Conservation (phyloP, 1,284 basidiomycete species). For the Ceratobasidium sp. region DNA sequence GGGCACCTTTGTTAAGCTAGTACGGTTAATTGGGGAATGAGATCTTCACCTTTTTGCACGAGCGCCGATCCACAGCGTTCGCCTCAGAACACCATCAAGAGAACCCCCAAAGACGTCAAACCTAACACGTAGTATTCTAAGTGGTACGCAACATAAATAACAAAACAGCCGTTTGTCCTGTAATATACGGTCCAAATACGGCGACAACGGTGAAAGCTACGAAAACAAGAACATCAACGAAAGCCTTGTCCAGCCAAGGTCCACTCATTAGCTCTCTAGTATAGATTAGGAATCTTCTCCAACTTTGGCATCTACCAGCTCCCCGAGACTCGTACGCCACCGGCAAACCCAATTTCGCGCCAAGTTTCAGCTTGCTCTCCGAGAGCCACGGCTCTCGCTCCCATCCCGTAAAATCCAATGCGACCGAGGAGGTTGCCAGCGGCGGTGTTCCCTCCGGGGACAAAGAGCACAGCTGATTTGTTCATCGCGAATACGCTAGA, state of each 20-base stretch:
- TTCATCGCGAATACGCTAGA: constrained; percentile 30
- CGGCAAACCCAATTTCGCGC: constrained; percentile 40
- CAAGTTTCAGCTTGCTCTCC: constrained; percentile 38
- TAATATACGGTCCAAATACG: neutral
- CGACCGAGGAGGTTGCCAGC: constrained; percentile 39
- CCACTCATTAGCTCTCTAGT: neutral
- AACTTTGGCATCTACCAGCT: constrained; percentile 20
- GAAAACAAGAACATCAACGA: neutral
- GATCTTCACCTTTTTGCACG: neutral
- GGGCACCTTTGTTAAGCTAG: neutral
- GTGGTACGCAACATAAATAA: neutral
- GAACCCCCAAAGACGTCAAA: neutral
- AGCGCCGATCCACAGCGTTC: neutral
- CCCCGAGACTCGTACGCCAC: constrained; percentile 22
- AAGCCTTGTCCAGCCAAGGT: neutral
- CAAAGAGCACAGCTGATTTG: constrained; percentile 39
- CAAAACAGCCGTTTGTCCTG: neutral
- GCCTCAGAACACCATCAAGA: neutral
- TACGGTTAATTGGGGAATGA: neutral
- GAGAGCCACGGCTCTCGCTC: constrained; percentile 1
- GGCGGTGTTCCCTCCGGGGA: constrained; percentile 32
- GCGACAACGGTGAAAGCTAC: neutral
- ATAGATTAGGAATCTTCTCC: neutral
- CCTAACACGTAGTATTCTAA: neutral
- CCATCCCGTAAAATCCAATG: constrained; percentile 44